These are phyloP conservation scores for Pinus tabuliformis DNA, from an alignment of 75 land plant species.

Conservation along the genomic window DNA sequence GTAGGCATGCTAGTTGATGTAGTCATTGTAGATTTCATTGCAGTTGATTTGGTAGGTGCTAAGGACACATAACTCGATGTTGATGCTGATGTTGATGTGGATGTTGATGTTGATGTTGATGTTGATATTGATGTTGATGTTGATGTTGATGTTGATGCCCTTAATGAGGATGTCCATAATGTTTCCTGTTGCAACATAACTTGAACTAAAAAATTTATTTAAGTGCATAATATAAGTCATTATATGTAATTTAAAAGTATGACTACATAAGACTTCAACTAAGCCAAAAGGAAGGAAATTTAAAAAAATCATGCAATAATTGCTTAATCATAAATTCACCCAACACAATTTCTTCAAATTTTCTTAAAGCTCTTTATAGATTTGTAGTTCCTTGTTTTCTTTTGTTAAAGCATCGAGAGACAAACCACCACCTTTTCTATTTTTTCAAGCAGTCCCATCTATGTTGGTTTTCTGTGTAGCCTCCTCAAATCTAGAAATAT, in stretches of 20 bases:
- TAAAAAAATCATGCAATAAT: not conserved
- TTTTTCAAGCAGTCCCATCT: slow-evolving; percentile 57
- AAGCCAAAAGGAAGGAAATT: not conserved
- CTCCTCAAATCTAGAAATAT: slow-evolving; percentile 72
- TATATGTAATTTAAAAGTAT: not conserved
- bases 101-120: too few relatives aligned
- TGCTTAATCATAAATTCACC: slow-evolving; percentile 27
- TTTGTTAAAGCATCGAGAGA: slow-evolving; percentile 87
- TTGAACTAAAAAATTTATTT: slow-evolving; percentile 33
- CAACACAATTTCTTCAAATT: slow-evolving; percentile 83
- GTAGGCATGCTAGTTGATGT: slow-evolving; percentile 6
- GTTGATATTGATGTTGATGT: too few relatives aligned
- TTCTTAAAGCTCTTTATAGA: slow-evolving; percentile 74
- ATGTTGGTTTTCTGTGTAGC: slow-evolving; percentile 74
- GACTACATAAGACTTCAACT: not conserved
- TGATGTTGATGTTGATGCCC: too few relatives aligned
- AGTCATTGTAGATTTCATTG: slow-evolving; percentile 13
- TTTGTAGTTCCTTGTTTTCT: slow-evolving; percentile 82
- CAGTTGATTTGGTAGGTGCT: slow-evolving; percentile 14
- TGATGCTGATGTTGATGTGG: too few relatives aligned
- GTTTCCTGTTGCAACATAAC: slow-evolving; percentile 16
- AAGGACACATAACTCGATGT: slow-evolving; percentile 11
- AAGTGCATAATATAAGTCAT: slow-evolving; percentile 17
- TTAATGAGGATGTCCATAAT: not conserved
- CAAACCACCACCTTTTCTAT: slow-evolving; percentile 59